Evolutionary conservation across 2,329 filamentous ascomycete species (phyloP), one percentile per base, ranked within the genome.

Genomic region (Epichloe gansuensis): DNA sequence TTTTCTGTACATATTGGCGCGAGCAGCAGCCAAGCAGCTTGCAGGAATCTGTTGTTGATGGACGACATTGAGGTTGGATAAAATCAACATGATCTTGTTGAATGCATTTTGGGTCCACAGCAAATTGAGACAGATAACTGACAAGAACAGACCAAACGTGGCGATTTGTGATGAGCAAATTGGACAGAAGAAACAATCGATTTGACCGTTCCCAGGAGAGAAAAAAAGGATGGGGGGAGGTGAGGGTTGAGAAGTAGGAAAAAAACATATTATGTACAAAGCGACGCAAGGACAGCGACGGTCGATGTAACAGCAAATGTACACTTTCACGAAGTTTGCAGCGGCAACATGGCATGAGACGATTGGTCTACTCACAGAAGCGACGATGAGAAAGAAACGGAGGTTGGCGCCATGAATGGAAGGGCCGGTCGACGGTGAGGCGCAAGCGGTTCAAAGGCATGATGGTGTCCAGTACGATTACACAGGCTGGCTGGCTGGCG

Each of bases 11-110:
- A 34, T 50, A 34, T 5, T 23, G 38, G n/a, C 41, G 42, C 34
- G 8, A 46, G n/a, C 42, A 11, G 31, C 31, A 31, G 28, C 28
- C 4, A 23, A 46, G 25, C 28, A 11, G 48, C 4, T 28, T 25
- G 34, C 34, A 4, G 21, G 21, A 9, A 48, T 38, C 9, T 34
- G 38, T 45, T 42, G 44, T 35, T 45, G 50, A 52, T 52, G 50
- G 44, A 23, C 48, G 39, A 46, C 17, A 46, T 34, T 23, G 23
- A 46, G 41, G 50, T 54, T 54, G 53, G 53, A 54, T 54, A 54
- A 41, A 50, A 35, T 50, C 47, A 47, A 44, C 48, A 39, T 38
- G 47, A 47, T 50, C 37, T 47, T 50, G 37, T 46, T 38, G 47
- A 31, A 52, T 52, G 46, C 45, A 37, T 54, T 54, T 52, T 52